Evolutionary conservation across 2,329 filamentous ascomycete genomes (phyloP).

Genomic region (Ophiosphaerella korrae): DNA sequence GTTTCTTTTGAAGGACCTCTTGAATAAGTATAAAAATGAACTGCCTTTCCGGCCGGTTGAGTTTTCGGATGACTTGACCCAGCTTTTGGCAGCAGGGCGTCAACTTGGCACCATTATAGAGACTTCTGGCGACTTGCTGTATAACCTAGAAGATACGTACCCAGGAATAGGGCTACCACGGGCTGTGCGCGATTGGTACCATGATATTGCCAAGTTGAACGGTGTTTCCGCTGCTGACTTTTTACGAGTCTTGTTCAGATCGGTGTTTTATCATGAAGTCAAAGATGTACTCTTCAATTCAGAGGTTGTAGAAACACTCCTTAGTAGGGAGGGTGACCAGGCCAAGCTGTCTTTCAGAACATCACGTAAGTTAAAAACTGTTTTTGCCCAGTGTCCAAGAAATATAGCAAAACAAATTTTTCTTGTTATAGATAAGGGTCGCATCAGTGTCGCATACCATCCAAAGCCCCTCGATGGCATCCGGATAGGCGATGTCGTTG

Average conservation of each 20-base stretch:
- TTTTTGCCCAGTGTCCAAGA: no score
- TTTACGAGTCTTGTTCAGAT: neutral
- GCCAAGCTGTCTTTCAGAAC: no score
- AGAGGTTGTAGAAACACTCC: neutral
- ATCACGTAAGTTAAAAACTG: no score
- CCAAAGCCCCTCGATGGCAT: neutral
- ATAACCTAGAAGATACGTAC: neutral
- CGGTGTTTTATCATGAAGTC: neutral
- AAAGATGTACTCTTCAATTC: neutral
- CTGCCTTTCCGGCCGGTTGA: neutral
- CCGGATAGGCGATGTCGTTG: slow-evolving; percentile 9
- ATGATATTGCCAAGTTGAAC: neutral
- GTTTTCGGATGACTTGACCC: neutral
- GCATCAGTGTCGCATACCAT: slow-evolving; percentile 4
- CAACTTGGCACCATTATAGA: neutral
- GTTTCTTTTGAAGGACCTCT: neutral
- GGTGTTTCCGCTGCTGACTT: neutral
- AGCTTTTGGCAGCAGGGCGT: neutral
- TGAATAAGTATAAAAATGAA: neutral
- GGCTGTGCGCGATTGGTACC: neutral
- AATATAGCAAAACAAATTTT: neutral
- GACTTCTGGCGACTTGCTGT: neutral
- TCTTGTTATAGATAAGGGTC: neutral
- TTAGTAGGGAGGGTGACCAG: neutral
- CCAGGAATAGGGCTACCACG: neutral